Conservation (phyloP, 2,329 filamentous ascomycete genomes). For the Colletotrichum sp. region DNA sequence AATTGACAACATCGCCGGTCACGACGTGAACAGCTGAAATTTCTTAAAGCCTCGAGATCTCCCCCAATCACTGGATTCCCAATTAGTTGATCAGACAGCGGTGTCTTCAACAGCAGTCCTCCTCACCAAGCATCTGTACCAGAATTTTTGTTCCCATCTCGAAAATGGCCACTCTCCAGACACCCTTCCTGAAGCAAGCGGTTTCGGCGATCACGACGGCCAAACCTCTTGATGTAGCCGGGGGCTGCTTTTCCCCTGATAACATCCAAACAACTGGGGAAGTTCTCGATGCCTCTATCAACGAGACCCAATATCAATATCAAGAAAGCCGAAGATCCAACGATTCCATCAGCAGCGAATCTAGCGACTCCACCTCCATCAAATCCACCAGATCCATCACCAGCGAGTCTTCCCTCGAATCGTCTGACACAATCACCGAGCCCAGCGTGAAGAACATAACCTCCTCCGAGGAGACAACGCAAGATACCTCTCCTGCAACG, state of each 20-base stretch:
- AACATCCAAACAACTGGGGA: neutral
- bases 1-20: neutral
- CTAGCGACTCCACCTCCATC: neutral
- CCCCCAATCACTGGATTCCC: neutral
- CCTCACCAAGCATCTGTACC: neutral
- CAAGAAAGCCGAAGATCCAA: neutral
- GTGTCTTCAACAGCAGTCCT: neutral
- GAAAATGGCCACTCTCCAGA: neutral
- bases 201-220: neutral
- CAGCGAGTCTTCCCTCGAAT: neutral
- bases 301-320: neutral
- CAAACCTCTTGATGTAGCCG: neutral
- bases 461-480: neutral
- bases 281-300: neutral
- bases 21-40: neutral
- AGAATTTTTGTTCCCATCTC: neutral
- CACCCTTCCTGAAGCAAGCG: neutral
- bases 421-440: neutral
- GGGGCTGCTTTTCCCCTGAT: neutral
- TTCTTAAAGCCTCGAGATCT: neutral
- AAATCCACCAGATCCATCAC: neutral
- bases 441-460: neutral
- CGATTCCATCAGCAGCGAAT: neutral
- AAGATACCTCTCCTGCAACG: neutral
- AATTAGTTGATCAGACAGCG: neutral